Conservation (phyloP, 2,329 filamentous ascomycete species). For the Decorospora gaudefroyi region DNA sequence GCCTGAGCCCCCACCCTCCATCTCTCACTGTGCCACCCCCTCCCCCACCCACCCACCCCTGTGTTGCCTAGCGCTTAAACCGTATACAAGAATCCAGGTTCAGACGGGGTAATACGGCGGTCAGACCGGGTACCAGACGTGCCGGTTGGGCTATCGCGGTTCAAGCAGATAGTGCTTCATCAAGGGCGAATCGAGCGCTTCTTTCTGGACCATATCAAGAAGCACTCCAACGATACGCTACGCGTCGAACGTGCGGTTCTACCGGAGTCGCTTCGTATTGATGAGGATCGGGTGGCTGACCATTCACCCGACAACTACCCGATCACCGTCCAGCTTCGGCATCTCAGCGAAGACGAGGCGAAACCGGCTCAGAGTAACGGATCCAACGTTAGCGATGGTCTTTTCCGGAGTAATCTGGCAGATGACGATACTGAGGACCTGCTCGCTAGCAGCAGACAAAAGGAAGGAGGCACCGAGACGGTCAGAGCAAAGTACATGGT, state of each 20-base stretch:
- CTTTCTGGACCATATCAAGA: constrained; percentile 65
- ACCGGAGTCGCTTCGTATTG: constrained; percentile 60
- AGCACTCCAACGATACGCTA: constrained; percentile 60
- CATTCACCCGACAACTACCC: constrained; percentile 58
- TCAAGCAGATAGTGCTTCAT: constrained; percentile 69
- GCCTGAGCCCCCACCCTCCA: neutral
- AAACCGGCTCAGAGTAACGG: constrained; percentile 54
- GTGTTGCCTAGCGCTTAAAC: neutral
- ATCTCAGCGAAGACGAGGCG: constrained; percentile 63
- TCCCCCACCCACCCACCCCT: too few species aligned
- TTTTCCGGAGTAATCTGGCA: constrained; percentile 64
- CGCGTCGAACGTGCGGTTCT: constrained; percentile 62
- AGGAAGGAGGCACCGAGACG: constrained; percentile 47
- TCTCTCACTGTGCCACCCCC: too few species aligned
- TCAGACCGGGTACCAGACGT: constrained; percentile 67
- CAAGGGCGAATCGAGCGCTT: constrained; percentile 72
- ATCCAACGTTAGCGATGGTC: constrained; percentile 52
- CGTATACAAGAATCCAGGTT: constrained; percentile 61
- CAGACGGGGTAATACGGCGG: constrained; percentile 61
- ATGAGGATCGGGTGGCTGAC: constrained; percentile 57
- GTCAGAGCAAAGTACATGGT: constrained; percentile 67
- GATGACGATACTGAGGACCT: constrained; percentile 63
- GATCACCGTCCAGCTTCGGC: constrained; percentile 62
- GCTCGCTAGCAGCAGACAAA: constrained; percentile 48
- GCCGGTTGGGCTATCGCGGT: constrained; percentile 63